These are phyloP conservation scores for Phytophthora hibernalis DNA, from an alignment of 352 stramenopile genomes.

Conservation along the genomic window DNA sequence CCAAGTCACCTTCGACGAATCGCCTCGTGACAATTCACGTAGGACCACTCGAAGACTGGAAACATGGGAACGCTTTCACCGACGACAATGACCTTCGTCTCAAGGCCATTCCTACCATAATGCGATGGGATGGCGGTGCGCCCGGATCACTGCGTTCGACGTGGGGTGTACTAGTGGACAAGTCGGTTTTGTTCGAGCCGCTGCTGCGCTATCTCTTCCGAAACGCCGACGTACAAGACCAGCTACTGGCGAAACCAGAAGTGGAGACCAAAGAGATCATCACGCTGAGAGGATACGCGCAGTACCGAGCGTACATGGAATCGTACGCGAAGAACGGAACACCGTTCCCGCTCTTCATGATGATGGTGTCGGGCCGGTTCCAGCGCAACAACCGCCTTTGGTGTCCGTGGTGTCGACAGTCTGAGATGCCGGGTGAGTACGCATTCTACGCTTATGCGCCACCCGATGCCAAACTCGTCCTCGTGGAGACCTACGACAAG, in stretches of 20 bases:
- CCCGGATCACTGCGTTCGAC: slow-evolving; percentile 51
- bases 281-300: slow-evolving; percentile 49
- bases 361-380: slow-evolving; percentile 71
- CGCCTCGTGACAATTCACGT: slow-evolving; percentile 65
- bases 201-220: slow-evolving; percentile 75
- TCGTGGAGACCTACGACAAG: slow-evolving; percentile 59
- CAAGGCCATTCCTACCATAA: slow-evolving; percentile 64
- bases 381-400: slow-evolving; percentile 74
- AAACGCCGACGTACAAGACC: slow-evolving; percentile 56
- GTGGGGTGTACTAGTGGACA: slow-evolving; percentile 57
- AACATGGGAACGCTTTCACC: slow-evolving; percentile 59
- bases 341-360: slow-evolving; percentile 72
- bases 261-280: slow-evolving; percentile 63
- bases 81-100: slow-evolving; percentile 68
- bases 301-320: slow-evolving; percentile 49
- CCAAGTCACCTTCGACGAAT: slow-evolving; percentile 60
- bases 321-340: slow-evolving; percentile 29
- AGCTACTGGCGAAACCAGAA: slow-evolving; percentile 43
- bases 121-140: slow-evolving; percentile 61
- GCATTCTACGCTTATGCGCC: slow-evolving; percentile 74
- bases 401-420: slow-evolving; percentile 77
- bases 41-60: slow-evolving; percentile 61
- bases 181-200: slow-evolving; percentile 58
- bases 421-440: slow-evolving; percentile 69
- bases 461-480: slow-evolving; percentile 54